Percentiles rank a stretch among this genome's conserved stretches.
Conservation (phyloP, 768 basidiomycete genomes). For the Auriscalpium orientale region DNA sequence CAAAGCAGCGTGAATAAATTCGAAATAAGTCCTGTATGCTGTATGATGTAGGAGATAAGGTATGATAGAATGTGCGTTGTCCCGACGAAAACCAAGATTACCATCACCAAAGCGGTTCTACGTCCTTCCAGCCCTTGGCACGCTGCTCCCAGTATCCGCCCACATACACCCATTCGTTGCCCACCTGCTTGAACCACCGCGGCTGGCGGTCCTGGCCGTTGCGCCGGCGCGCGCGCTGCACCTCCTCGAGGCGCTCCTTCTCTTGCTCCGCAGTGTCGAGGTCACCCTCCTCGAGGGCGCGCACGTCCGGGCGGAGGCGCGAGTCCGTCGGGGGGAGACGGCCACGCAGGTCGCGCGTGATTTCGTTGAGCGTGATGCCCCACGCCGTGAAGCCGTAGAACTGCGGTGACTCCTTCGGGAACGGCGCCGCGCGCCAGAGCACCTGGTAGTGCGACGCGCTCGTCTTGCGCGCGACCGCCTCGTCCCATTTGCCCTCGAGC, state of each 20-base stretch:
- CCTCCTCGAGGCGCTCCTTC: slow-evolving; percentile 66
- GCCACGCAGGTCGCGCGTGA: slow-evolving; percentile 54
- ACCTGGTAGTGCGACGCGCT: slow-evolving; percentile 63
- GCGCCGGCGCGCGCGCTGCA: slow-evolving; percentile 66
- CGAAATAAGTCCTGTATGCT: neutral
- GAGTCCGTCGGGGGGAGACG: slow-evolving; percentile 78
- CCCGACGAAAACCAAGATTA: neutral
- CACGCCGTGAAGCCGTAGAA: slow-evolving; percentile 82
- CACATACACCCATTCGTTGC: slow-evolving; percentile 66
- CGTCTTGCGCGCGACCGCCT: slow-evolving; percentile 62
- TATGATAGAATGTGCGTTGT: neutral
- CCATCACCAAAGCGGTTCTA: slow-evolving; percentile 57
- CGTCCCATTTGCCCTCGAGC: slow-evolving; percentile 90
- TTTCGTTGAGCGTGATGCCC: slow-evolving; percentile 75
- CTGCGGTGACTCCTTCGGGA: slow-evolving; percentile 61
- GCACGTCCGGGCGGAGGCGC: slow-evolving; percentile 71
- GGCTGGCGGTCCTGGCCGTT: slow-evolving; percentile 52
- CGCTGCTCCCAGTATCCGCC: slow-evolving; percentile 85
- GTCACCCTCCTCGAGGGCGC: slow-evolving; percentile 74
- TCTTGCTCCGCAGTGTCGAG: slow-evolving; percentile 63
- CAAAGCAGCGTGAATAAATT: too few relatives aligned
- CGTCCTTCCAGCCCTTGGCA: slow-evolving; percentile 53
- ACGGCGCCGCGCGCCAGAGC: slow-evolving; percentile 71
- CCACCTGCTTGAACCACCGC: slow-evolving; percentile 66
- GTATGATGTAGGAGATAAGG: too few relatives aligned